A percentile compares a stretch with the other conserved stretches of the same genome.
phyloP scores from a whole-genome alignment of 805 yeast species.

The Yamadazyma paraphyllophila region DNA sequence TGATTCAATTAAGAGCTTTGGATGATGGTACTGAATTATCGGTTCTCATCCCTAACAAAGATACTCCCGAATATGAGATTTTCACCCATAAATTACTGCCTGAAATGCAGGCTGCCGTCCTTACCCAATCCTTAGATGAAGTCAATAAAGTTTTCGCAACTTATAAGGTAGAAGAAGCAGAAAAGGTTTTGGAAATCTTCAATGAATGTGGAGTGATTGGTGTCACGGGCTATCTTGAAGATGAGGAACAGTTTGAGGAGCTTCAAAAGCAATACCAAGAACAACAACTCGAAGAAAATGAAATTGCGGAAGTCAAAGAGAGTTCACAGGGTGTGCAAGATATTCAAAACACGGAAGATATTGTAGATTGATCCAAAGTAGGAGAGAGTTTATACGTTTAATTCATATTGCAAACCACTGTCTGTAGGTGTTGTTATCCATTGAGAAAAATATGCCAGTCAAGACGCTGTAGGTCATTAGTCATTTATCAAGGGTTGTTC shows the following conservation, averaged over 20 bases:
- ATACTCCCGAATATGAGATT: slow-evolving; percentile 53
- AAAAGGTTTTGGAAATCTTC: slow-evolving; percentile 65
- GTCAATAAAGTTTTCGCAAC: slow-evolving; percentile 80
- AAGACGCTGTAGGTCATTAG: not conserved
- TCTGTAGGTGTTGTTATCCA: no score
- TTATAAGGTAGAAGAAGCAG: slow-evolving; percentile 77
- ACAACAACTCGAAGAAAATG: slow-evolving; percentile 7
- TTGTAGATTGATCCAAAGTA: slow-evolving; percentile 5
- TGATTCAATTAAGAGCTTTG: slow-evolving; percentile 82
- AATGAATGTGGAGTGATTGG: slow-evolving; percentile 83
- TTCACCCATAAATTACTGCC: slow-evolving; percentile 55
- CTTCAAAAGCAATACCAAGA: slow-evolving; percentile 47
- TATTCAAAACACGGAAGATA: slow-evolving; percentile 7
- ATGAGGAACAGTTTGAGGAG: slow-evolving; percentile 64
- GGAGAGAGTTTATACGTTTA: not conserved
- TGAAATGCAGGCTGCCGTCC: slow-evolving; percentile 72
- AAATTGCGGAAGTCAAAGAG: slow-evolving; percentile 9
- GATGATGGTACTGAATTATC: slow-evolving; percentile 79
- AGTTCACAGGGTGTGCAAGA: slow-evolving; percentile 8
- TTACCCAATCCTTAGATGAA: slow-evolving; percentile 65
- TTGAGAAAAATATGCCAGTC: no score
- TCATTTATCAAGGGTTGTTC: not conserved
- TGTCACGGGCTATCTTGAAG: slow-evolving; percentile 70
- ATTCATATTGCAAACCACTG: not conserved
- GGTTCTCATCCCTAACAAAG: slow-evolving; percentile 63